Evolutionary conservation across 768 basidiomycete species (phyloP).

Genomic region (Calocera viscosa): DNA sequence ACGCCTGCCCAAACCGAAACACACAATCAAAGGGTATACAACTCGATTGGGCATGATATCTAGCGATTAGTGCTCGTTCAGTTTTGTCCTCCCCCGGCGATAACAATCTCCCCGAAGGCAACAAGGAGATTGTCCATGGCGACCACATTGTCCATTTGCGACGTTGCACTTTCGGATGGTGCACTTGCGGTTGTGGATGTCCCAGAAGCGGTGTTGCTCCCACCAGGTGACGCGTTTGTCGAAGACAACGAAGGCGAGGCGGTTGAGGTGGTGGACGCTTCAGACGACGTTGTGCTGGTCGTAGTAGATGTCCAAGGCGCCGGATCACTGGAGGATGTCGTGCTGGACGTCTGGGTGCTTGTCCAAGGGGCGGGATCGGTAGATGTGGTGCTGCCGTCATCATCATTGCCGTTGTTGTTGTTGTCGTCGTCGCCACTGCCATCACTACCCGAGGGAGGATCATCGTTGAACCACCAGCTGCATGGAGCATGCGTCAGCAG

Average conservation of each 20-base stretch:
- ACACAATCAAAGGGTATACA: too few relatives aligned
- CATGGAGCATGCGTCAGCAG: neutral
- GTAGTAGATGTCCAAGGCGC: neutral
- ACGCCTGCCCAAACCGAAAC: too few relatives aligned
- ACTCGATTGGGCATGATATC: too few relatives aligned
- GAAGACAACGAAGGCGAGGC: neutral
- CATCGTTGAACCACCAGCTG: slow-evolving; percentile 5
- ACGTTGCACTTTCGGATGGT: neutral
- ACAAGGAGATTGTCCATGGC: neutral
- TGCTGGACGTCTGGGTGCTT: neutral
- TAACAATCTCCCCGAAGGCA: neutral
- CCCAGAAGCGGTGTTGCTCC: neutral
- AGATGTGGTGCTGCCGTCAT: neutral
- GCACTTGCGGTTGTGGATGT: neutral
- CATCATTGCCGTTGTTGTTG: neutral
- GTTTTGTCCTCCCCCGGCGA: too few relatives aligned
- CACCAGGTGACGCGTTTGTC: neutral
- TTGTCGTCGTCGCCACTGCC: neutral
- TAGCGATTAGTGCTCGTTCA: too few relatives aligned
- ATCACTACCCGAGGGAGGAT: neutral
- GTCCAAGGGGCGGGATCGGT: slow-evolving; percentile 3
- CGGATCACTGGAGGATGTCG: neutral
- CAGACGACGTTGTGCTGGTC: neutral
- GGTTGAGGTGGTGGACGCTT: neutral
- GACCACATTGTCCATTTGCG: neutral